These are phyloP conservation scores for Wickerhamomyces queroliae DNA, from an alignment of 805 yeast species.

Conservation along the genomic window DNA sequence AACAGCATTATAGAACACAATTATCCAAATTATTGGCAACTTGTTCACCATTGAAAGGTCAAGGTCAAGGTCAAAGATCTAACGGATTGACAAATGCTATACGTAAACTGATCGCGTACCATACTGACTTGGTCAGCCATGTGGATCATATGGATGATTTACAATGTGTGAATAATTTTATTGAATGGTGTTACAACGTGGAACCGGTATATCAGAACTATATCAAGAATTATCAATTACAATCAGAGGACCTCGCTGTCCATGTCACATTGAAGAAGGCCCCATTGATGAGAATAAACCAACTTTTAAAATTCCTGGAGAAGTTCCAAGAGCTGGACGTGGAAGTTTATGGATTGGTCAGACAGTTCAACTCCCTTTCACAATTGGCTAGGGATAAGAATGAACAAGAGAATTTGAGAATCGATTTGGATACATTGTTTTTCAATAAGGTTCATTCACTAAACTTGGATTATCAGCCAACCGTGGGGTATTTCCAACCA, in stretches of 20 bases:
- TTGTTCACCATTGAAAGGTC: constrained; percentile 7
- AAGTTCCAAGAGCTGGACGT: too few relatives aligned
- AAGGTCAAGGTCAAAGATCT: background rate
- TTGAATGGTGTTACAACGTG: constrained; percentile 3
- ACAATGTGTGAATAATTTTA: constrained; percentile 1
- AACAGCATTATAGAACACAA: constrained; percentile 9
- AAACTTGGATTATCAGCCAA: constrained; percentile 1
- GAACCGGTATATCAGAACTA: constrained; percentile 5
- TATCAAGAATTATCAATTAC: constrained; percentile 4
- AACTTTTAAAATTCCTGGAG: constrained; percentile 1
- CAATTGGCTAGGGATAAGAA: constrained; percentile 14
- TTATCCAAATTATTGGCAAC: constrained; percentile 11
- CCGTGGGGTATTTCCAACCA: constrained; percentile 14
- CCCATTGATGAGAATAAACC: constrained; percentile 8
- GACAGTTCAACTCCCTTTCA: too few relatives aligned
- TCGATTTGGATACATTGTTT: constrained; percentile 14
- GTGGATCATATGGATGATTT: constrained; percentile 1
- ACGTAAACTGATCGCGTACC: constrained; percentile 12
- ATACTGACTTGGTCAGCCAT: constrained; percentile 6
- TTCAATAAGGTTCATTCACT: constrained; percentile 15
- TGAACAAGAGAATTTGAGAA: constrained; percentile 13
- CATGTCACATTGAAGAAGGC: constrained; percentile 4
- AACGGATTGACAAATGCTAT: constrained; percentile 4
- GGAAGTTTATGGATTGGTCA: too few relatives aligned
- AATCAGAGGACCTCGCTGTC: constrained; percentile 6